Conservation (phyloP, 2,329 filamentous ascomycete species). For the Coleophoma crateriformis region DNA sequence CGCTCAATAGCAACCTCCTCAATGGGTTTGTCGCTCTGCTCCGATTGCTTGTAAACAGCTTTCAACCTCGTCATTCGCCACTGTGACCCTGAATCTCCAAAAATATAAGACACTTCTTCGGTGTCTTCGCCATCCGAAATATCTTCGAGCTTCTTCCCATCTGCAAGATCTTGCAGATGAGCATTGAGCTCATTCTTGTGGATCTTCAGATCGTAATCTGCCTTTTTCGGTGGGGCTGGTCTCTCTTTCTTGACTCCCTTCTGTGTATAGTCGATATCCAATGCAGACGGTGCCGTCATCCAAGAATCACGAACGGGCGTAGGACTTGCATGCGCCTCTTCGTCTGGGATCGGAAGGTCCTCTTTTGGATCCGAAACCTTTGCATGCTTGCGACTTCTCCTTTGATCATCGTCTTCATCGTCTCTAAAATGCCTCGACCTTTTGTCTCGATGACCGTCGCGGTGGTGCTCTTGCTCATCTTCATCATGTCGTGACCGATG, state of each 20-base stretch:
- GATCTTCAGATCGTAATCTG: conserved; percentile 36
- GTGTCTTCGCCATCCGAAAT: conserved; percentile 44
- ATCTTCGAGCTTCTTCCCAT: conserved; percentile 48
- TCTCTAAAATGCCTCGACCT: conserved; percentile 42
- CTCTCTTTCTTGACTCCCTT: conserved; percentile 50
- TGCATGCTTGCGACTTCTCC: conserved; percentile 26
- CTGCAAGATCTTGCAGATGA: conserved; percentile 54
- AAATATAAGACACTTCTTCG: conserved; percentile 70
- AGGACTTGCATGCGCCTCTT: conserved; percentile 32
- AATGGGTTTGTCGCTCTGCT: conserved; percentile 65
- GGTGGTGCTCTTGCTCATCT: conserved; percentile 31
- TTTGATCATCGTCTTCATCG: conserved; percentile 26
- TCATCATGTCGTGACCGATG: conserved; percentile 25
- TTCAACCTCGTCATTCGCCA: conserved; percentile 97
- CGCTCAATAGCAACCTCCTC: conserved; percentile 81
- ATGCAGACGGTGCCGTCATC: conserved; percentile 84
- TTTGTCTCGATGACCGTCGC: conserved; percentile 58
- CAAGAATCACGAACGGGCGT: conserved; percentile 65
- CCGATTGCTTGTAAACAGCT: conserved; percentile 73
- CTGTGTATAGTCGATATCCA: conserved; percentile 81
- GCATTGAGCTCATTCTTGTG: conserved; percentile 79
- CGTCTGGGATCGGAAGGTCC: conserved; percentile 45
- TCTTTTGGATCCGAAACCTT: conserved; percentile 43
- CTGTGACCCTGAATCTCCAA: conserved; percentile 83
- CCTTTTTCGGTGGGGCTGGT: conserved; percentile 24